phyloP scores from a whole-genome alignment of 257 asterid genomes.

The Nicotiana attenuata region DNA sequence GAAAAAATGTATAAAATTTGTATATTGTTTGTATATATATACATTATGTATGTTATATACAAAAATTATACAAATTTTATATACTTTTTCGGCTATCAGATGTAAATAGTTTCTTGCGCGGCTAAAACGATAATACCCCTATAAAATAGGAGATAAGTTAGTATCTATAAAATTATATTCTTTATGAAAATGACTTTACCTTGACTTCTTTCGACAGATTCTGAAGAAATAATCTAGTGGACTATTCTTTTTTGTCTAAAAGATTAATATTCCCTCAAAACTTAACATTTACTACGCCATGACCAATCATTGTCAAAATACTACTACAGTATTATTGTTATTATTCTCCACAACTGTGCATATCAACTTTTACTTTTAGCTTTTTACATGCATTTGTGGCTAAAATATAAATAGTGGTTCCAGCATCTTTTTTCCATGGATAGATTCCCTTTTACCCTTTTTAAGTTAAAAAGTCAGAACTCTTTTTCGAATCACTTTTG shows the following conservation, averaged over 20 bases:
- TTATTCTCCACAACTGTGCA: slow-evolving; percentile 13
- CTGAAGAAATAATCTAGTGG: slow-evolving; percentile 12
- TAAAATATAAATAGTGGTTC: neutral
- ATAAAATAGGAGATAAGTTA: too few species aligned
- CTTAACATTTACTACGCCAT: neutral
- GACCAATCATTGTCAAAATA: slow-evolving; percentile 24
- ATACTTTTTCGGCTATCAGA: too few species aligned
- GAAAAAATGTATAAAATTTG: too few species aligned
- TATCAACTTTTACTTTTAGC: neutral
- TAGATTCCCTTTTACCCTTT: slow-evolving; percentile 4
- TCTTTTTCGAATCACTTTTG: slow-evolving; percentile 24
- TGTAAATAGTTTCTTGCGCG: too few species aligned
- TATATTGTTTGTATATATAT: too few species aligned
- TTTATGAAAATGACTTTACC: slow-evolving; percentile 32
- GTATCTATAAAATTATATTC: neutral
- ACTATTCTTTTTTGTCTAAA: neutral
- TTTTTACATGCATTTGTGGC: slow-evolving; percentile 9
- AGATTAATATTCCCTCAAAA: neutral
- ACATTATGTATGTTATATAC: too few species aligned
- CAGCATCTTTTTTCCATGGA: neutral
- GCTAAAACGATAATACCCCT: too few species aligned
- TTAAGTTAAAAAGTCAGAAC: slow-evolving; percentile 18
- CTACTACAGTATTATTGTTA: neutral
- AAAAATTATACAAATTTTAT: too few species aligned
- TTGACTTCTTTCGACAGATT: slow-evolving; percentile 24